Percentiles rank a stretch among this genome's conserved stretches.
Conservation (phyloP, 2,329 filamentous ascomycete genomes). For the Botrytis porri region DNA sequence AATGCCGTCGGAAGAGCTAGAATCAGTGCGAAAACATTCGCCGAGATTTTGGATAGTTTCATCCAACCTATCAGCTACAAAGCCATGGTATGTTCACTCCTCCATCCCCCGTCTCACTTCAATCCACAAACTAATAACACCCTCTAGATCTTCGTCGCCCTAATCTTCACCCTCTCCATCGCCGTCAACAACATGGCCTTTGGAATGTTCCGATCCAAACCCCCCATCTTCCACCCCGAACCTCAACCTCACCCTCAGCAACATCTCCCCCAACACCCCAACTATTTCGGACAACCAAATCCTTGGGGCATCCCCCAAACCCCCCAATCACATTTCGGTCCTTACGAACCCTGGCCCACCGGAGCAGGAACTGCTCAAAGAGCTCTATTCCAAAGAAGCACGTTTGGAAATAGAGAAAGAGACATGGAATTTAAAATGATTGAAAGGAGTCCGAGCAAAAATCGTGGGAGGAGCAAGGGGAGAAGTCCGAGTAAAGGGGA, state of each 20-base stretch:
- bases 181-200: constrained; percentile 52
- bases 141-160: constrained; percentile 50
- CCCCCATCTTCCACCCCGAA: constrained; percentile 18
- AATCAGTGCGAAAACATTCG: constrained; percentile 82
- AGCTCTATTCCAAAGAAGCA: neutral
- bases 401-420: neutral
- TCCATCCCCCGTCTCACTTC: neutral
- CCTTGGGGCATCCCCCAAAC: constrained; percentile 29
- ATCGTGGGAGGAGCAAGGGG: constrained; percentile 21
- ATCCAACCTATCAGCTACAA: constrained; percentile 89
- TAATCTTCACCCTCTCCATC: constrained; percentile 48
- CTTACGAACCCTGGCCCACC: constrained; percentile 25
- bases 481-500: constrained; percentile 35
- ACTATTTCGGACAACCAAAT: constrained; percentile 8
- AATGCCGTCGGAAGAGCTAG: constrained; percentile 73
- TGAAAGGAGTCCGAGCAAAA: constrained; percentile 34
- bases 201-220: constrained; percentile 37
- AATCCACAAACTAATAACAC: neutral
- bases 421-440: neutral
- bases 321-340: constrained; percentile 21
- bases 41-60: constrained; percentile 90
- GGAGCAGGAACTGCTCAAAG: neutral
- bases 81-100: constrained; percentile 55
- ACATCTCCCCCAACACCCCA: constrained; percentile 26
- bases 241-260: constrained; percentile 34